These are phyloP conservation scores for Excoecaria cochinchinensis DNA, from an alignment of 345 rosid genomes.

Conservation along the genomic window DNA sequence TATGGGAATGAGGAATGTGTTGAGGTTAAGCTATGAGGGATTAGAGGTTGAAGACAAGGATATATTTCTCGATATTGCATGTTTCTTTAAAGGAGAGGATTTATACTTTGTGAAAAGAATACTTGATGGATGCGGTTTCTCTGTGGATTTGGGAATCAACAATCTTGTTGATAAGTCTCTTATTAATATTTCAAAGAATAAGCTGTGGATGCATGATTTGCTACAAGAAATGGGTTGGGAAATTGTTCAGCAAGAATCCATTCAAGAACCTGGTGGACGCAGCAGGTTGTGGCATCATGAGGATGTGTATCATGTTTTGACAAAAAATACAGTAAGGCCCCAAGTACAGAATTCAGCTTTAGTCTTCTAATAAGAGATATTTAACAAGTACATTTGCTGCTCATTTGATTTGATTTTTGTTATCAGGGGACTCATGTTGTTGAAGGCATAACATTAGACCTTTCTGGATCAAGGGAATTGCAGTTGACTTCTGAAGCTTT, in stretches of 20 bases:
- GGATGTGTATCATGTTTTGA: constrained; percentile 2
- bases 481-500: constrained; percentile 1
- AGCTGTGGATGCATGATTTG: constrained; percentile 11
- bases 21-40: constrained; percentile 9
- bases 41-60: constrained; percentile 7
- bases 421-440: background rate
- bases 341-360: background rate
- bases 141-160: background rate
- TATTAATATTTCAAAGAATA: background rate
- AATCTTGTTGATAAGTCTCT: constrained; percentile 1
- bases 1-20: background rate
- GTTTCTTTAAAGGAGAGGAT: constrained; percentile 9
- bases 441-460: constrained; percentile 9
- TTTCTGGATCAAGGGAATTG: background rate
- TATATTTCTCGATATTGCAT: constrained; percentile 23
- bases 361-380: too few relatives aligned
- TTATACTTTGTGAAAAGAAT: background rate
- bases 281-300: constrained; percentile 8
- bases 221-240: constrained; percentile 19
- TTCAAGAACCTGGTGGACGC: background rate
- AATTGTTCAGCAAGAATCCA: background rate
- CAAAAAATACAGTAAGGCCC: background rate
- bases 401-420: background rate
- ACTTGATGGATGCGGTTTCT: background rate
- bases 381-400: background rate